A percentile compares a stretch with the other conserved stretches of the same genome.
Conservation (phyloP, 805 yeast species). For the Candida corydali region DNA sequence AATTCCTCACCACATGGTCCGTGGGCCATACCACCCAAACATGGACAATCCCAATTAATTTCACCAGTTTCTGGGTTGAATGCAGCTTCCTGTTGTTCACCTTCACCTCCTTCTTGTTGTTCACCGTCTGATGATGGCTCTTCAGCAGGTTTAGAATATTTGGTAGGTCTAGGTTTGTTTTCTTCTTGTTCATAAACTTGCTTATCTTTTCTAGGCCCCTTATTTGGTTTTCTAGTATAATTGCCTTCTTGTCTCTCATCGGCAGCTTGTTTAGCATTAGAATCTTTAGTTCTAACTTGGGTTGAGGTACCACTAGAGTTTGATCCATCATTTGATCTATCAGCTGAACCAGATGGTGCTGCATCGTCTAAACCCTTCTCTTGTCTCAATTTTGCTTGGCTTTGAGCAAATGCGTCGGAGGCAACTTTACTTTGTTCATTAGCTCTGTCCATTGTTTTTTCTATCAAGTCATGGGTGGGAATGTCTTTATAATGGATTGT, state of each 20-base stretch:
- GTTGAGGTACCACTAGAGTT: conserved; percentile 1
- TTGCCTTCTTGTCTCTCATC: conserved; percentile 2
- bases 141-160: conserved; percentile 1
- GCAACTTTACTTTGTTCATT: conserved; percentile 8
- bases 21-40: conserved; percentile 97
- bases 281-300: neutral
- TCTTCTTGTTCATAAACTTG: conserved; percentile 2
- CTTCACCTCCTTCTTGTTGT: conserved; percentile 8
- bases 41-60: conserved; percentile 99
- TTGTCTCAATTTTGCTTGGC: conserved; percentile 3
- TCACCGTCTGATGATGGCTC: conserved; percentile 10
- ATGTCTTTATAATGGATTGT: neutral
- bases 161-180: neutral
- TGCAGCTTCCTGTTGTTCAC: conserved; percentile 50
- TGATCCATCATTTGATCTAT: neutral
- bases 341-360: neutral
- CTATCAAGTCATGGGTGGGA: conserved; percentile 5
- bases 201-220: conserved; percentile 3
- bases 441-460: conserved; percentile 6
- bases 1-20: conserved; percentile 84
- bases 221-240: conserved; percentile 4
- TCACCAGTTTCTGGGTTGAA: conserved; percentile 97
- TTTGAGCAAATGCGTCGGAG: neutral
- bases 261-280: conserved; percentile 1
- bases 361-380: too few species aligned